Evolutionary conservation across 2,329 filamentous ascomycete genomes (phyloP).

Genomic region (Ophiostoma sp.): DNA sequence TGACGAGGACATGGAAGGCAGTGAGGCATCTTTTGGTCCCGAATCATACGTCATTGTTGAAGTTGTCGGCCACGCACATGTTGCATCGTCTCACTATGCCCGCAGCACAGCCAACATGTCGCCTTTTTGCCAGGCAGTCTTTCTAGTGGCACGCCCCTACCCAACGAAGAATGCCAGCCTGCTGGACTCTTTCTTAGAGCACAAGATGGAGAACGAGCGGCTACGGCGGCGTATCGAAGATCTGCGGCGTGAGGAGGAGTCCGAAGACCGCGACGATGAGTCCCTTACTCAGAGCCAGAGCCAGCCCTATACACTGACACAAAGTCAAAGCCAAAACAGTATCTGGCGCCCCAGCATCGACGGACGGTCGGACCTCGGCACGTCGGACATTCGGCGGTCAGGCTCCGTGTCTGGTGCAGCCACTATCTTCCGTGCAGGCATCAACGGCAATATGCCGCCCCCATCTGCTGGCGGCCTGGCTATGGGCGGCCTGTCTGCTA

Average conservation of each 20-base stretch:
- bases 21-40: constrained; percentile 43
- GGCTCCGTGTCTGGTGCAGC: constrained; percentile 20
- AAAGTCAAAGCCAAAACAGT: constrained; percentile 37
- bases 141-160: constrained; percentile 88
- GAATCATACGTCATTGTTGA: constrained; percentile 76
- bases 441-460: constrained; percentile 20
- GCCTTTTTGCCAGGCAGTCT: constrained; percentile 79
- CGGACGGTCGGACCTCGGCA: constrained; percentile 45
- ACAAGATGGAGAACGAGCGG: constrained; percentile 94
- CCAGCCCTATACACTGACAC: constrained; percentile 33
- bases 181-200: constrained; percentile 88
- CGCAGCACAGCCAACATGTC: constrained; percentile 60
- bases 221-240: constrained; percentile 78
- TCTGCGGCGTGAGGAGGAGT: constrained; percentile 73
- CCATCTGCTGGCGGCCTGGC: background rate
- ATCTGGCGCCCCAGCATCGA: constrained; percentile 23
- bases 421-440: constrained; percentile 22
- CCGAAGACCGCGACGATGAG: constrained; percentile 67
- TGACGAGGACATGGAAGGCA: constrained; percentile 51
- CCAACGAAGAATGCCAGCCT: constrained; percentile 80
- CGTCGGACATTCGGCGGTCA: constrained; percentile 38
- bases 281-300: constrained; percentile 52
- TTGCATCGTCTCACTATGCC: constrained; percentile 62
- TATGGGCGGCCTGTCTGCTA: background rate
- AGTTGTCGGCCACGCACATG: constrained; percentile 86